phyloP scores from a whole-genome alignment of 495 filamentous ascomycete species.

The Aspergillus bridgeri region DNA sequence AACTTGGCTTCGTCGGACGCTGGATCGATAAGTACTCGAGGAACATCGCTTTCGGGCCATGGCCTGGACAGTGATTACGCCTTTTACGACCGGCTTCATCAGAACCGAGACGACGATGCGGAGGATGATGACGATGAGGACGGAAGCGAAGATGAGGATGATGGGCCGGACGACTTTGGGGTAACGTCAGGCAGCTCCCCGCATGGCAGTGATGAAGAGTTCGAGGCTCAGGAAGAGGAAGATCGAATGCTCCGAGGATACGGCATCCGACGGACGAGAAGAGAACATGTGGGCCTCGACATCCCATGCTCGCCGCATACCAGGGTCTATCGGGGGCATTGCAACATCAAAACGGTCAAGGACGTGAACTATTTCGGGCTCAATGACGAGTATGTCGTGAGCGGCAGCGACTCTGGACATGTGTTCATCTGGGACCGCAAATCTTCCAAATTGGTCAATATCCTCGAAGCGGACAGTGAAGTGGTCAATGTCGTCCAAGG shows the following conservation, averaged over 20 bases:
- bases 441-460: conserved; percentile 60
- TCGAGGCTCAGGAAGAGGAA: conserved; percentile 29
- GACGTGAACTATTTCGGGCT: conserved; percentile 72
- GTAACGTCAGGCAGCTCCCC: conserved; percentile 21
- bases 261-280: conserved; percentile 29
- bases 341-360: conserved; percentile 72
- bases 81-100: conserved; percentile 1
- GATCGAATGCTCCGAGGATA: conserved; percentile 23
- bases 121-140: conserved; percentile 12
- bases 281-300: conserved; percentile 49
- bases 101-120: conserved; percentile 18
- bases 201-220: conserved; percentile 31
- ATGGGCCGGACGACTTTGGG: conserved; percentile 23
- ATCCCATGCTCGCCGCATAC: conserved; percentile 58
- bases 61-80: neutral
- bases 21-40: conserved; percentile 6
- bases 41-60: neutral
- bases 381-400: conserved; percentile 72
- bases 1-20: neutral
- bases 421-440: conserved; percentile 71
- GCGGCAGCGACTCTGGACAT: conserved; percentile 66
- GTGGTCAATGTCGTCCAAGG: conserved; percentile 73
- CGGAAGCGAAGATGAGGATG: conserved; percentile 12
- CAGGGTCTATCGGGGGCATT: conserved; percentile 61
- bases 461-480: conserved; percentile 68